Conservation (phyloP, 495 filamentous ascomycete species). For the Aspergillus olivimuriae region DNA sequence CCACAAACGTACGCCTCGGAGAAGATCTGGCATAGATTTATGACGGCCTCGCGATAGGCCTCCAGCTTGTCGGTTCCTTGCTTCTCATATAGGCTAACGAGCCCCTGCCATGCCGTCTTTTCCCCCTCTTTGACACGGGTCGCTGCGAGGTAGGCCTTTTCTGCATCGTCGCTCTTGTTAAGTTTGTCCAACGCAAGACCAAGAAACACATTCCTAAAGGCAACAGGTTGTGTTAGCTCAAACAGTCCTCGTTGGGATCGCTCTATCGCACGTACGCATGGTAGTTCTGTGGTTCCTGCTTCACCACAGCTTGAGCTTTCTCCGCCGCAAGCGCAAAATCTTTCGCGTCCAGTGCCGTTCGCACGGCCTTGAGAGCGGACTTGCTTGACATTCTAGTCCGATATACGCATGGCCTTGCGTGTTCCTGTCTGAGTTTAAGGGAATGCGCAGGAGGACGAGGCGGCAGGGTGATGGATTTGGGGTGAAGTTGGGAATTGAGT, state of each 20-base stretch:
- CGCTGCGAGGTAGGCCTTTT: constrained; percentile 68
- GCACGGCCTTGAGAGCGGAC: constrained; percentile 75
- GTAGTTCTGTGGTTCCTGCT: constrained; percentile 72
- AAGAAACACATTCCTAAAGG: constrained; percentile 65
- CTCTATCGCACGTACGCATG: constrained; percentile 53
- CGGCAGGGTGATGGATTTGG: background rate
- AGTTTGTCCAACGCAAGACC: constrained; percentile 76
- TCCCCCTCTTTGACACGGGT: constrained; percentile 57
- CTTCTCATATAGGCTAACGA: constrained; percentile 79
- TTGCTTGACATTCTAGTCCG: constrained; percentile 54
- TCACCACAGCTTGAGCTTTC: constrained; percentile 59
- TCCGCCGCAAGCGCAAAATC: constrained; percentile 69
- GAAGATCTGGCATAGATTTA: constrained; percentile 70
- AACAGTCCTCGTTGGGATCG: background rate
- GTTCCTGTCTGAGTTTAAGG: too few relatives aligned
- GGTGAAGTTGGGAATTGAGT: constrained; percentile 1
- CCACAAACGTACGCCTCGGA: constrained; percentile 50
- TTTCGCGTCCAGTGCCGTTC: constrained; percentile 68
- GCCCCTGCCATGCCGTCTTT: constrained; percentile 77
- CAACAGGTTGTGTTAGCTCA: constrained; percentile 6
- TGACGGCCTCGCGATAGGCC: constrained; percentile 63
- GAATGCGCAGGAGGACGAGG: too few relatives aligned
- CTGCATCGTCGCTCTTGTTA: constrained; percentile 61
- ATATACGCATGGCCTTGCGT: constrained; percentile 16
- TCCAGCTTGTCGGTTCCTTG: constrained; percentile 62